phyloP scores from a whole-genome alignment of 2,329 filamentous ascomycete genomes.

The Didymella pinodella region DNA sequence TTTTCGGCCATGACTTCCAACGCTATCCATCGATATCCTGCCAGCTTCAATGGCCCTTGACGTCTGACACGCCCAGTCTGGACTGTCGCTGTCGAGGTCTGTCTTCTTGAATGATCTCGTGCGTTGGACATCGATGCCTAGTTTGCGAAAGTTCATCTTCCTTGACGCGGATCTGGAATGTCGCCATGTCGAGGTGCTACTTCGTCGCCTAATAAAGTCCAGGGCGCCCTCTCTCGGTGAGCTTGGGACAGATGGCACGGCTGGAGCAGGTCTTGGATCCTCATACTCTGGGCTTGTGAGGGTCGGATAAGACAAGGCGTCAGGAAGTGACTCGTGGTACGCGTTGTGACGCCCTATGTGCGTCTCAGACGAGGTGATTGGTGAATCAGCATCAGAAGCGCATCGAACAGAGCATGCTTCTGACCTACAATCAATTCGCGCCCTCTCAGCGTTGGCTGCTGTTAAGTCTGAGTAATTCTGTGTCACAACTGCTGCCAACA shows the following conservation, averaged over 20 bases:
- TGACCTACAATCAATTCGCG: too few species aligned
- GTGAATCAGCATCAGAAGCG: background rate
- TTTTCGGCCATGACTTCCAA: background rate
- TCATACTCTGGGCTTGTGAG: background rate
- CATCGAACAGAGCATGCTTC: background rate
- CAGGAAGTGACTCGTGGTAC: background rate
- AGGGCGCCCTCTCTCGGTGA: background rate
- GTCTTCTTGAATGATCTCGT: background rate
- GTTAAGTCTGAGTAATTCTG: too few species aligned
- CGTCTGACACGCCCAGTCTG: constrained; percentile 12
- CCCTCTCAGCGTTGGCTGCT: background rate
- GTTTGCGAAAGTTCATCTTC: background rate
- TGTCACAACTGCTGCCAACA: background rate
- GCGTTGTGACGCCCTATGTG: background rate
- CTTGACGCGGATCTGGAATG: background rate
- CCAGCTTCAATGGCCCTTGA: constrained; percentile 10
- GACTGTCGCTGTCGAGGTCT: constrained; percentile 1
- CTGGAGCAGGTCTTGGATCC: background rate
- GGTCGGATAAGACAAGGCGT: background rate
- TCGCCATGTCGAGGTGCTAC: background rate
- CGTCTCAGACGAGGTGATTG: background rate
- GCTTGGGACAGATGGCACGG: background rate
- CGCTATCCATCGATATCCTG: constrained; percentile 2
- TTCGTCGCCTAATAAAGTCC: background rate
- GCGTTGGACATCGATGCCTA: background rate